Evolutionary conservation across 2,329 filamentous ascomycete species (phyloP), one percentile per base, ranked within the genome.

Genomic region (Fusarium sp.): DNA sequence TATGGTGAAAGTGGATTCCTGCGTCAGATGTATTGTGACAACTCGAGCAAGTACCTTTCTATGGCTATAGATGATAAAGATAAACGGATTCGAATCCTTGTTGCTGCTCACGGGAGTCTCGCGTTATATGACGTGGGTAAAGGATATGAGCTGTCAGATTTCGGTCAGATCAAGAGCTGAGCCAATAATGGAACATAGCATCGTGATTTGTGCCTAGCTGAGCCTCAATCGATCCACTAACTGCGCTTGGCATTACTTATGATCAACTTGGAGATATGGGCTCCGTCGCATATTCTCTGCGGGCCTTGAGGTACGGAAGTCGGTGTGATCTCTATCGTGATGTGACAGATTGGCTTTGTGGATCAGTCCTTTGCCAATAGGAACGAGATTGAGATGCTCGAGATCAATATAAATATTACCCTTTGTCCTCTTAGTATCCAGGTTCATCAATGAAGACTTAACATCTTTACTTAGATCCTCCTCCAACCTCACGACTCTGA

Each of bases 371-470:
- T 15, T 12, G 23, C 6, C 10, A 9, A 7, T 20, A 30, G 18
- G 4, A 5, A 18, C 4, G 11, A 0, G 23, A 35, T 14, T 1
- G 17, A 13, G 11, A 26, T 27, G 2, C 12, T 15, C 1, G 0
- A 14, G 0, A 14, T 10, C 3, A n/a, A 4, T 14, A 38, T 57
- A 57, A 57, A 49, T 30, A 3, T 12, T 1, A 2, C 7, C 11
- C 4, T 46, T 9, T 13, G 5, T 20, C 10, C 0, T 12, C 4
- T 0, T 4, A 18, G 6, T 7, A 1, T 4, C 7, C 4, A 10
- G 4, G 5, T 14, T 35, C 37, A 30, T 30, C 13, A n/a, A 30
- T 10, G n/a, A 46, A n/a, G 26, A 30, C 26, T 7, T 18, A 13
- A 40, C 23, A 40, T 9, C 17, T 18, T 7, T n/a, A 14, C n/a